Evolutionary conservation across 2,329 filamentous ascomycete species (phyloP), one percentile per base, ranked within the genome.

Genomic region (Talaromyces sp.): DNA sequence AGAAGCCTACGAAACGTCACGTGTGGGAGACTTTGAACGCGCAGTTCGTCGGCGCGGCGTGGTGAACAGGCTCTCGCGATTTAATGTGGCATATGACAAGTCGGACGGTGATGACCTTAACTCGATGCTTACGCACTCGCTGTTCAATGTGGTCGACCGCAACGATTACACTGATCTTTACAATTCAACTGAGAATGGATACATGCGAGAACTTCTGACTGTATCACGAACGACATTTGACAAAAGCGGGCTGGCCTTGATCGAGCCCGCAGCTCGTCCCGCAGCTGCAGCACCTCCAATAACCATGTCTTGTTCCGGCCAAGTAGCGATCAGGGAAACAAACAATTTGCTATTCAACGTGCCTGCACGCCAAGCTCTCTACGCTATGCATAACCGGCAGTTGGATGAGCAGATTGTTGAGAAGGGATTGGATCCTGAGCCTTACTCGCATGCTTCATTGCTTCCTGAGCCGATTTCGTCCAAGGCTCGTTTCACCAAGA

Each of bases 401-500:
- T 78, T 94, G 67, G 92, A 98, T 77, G 86, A 86, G 72, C 86
- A 88, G 2, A 83, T 98, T 5, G 80, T 98, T n/a, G 83, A 88
- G 58, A 85, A 88, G 63, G 91, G 92, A 78, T 76, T 92, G 8
- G 87, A 92, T 5, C 81, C 87, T 15, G 45, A 65, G 1, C 75
- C 75, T 5, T 80, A 77, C 68, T 82, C 85, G 27, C 79, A 85
- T 40, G 89, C 89, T 72, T 91, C 93, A 69, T 83, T 93, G 77
- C 82, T 98, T 1, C 93, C 95, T 2, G 81, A 85, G 40, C 93
- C 95, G 0, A 89, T 91, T 67, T 92, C 91, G 54, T 86, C 91
- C 74, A 94, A 92, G 82, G 87, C 89, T 69, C 88, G 91, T 27
- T 98, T 93, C 79, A 97, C 91, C 60, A 91, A 94, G 75, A 96